Conservation (phyloP, 192 early-diverging fungal genomes). For the Coemansia furcata region DNA sequence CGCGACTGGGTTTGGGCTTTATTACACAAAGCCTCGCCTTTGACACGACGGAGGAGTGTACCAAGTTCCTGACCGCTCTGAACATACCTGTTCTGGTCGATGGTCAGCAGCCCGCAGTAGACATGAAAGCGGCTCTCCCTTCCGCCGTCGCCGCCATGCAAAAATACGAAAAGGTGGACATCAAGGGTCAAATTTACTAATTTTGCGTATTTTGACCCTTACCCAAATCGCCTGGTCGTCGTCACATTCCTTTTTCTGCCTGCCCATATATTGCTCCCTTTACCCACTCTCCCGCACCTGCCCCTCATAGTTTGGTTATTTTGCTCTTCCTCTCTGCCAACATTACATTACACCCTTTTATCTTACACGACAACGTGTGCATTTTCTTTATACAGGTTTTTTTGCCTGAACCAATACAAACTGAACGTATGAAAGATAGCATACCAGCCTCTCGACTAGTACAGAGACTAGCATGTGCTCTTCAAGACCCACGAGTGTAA, state of each 20-base stretch:
- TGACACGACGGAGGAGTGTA: conserved; percentile 37
- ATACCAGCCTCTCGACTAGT: neutral
- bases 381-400: neutral
- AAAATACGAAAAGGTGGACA: conserved; percentile 70
- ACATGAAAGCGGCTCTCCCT: conserved; percentile 59
- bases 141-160: conserved; percentile 54
- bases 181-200: conserved; percentile 73
- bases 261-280: neutral
- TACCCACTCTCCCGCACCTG: neutral
- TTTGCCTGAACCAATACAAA: neutral
- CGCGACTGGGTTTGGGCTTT: conserved; percentile 37
- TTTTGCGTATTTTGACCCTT: neutral
- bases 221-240: neutral
- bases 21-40: conserved; percentile 72
- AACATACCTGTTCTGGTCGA: conserved; percentile 28
- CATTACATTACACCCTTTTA: neutral
- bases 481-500: conserved; percentile 26
- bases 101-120: conserved; percentile 38
- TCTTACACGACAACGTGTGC: neutral
- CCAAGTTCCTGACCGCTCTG: conserved; percentile 55
- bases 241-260: neutral
- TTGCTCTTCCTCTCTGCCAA: neutral
- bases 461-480: conserved; percentile 14
- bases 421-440: neutral
- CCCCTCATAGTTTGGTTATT: neutral